Evolutionary conservation across 768 basidiomycete genomes (phyloP).

Genomic region (Rhodotorula graminis): DNA sequence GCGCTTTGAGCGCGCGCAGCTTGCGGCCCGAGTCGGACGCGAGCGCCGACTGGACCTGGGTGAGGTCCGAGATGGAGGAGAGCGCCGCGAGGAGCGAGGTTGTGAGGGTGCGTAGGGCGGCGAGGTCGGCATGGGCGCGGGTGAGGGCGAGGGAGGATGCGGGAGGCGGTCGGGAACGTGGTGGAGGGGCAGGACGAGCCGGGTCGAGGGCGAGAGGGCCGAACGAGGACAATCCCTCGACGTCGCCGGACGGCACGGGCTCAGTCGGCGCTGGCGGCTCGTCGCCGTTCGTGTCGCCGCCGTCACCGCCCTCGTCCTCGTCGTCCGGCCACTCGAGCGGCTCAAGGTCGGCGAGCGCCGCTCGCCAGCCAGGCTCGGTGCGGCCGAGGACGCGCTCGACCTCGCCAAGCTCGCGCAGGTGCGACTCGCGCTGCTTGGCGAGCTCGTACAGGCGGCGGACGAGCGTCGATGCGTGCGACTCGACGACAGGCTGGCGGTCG

Average conservation of each 20-base stretch:
- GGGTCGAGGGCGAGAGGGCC: conserved; percentile 41
- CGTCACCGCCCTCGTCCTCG: conserved; percentile 51
- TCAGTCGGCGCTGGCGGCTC: conserved; percentile 41
- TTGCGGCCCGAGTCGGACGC: conserved; percentile 80
- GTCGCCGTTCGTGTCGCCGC: conserved; percentile 47
- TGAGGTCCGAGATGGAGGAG: conserved; percentile 73
- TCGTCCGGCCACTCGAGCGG: background rate
- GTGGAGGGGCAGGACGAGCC: background rate
- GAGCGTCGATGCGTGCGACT: conserved; percentile 67
- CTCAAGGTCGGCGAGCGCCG: conserved; percentile 57
- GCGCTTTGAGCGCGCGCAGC: conserved; percentile 60
- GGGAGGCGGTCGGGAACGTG: background rate
- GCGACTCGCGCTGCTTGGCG: conserved; percentile 63
- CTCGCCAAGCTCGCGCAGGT: background rate
- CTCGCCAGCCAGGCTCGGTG: conserved; percentile 40
- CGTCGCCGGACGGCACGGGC: no score
- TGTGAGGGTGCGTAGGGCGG: conserved; percentile 68
- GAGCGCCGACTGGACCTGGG: conserved; percentile 79
- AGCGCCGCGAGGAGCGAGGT: conserved; percentile 69
- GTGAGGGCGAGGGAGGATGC: background rate
- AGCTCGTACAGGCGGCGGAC: conserved; percentile 72
- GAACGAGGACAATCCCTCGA: conserved; percentile 45
- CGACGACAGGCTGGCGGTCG: conserved; percentile 49
- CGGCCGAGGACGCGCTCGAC: conserved; percentile 1
- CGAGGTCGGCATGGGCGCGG: conserved; percentile 52